Evolutionary conservation across 2,329 filamentous ascomycete genomes (phyloP).

Genomic region (Phialophora expanda): DNA sequence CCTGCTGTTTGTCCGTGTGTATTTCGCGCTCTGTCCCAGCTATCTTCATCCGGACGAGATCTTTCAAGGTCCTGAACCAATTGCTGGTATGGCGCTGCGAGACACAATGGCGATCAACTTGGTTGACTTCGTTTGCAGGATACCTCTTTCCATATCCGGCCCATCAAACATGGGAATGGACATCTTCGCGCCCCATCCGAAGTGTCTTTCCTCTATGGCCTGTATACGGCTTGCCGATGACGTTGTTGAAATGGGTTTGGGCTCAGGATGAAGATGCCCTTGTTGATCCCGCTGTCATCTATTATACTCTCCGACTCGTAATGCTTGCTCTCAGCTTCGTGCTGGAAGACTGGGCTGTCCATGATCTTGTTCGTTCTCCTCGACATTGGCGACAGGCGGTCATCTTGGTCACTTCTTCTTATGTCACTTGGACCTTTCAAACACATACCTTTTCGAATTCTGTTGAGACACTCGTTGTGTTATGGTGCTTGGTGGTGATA

Average conservation of each 20-base stretch:
- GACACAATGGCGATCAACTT: not conserved
- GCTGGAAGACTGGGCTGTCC: constrained; percentile 94
- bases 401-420: constrained; percentile 88
- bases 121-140: constrained; percentile 59
- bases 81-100: constrained; percentile 72
- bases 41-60: constrained; percentile 99
- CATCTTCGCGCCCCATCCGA: constrained; percentile 81
- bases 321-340: constrained; percentile 98
- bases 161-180: constrained; percentile 94
- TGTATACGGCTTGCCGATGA: constrained; percentile 91
- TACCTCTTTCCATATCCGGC: constrained; percentile 92
- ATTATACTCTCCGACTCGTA: constrained; percentile 83
- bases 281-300: constrained; percentile 82
- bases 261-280: constrained; percentile 81
- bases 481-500: constrained; percentile 92
- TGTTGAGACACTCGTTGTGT: constrained; percentile 87
- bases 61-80: constrained; percentile 96
- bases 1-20: constrained; percentile 83
- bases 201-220: constrained; percentile 98
- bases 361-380: constrained; percentile 82
- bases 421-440: constrained; percentile 98
- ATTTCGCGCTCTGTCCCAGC: constrained; percentile 91
- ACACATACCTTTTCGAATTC: constrained; percentile 99
- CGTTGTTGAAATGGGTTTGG: constrained; percentile 89
- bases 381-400: constrained; percentile 74